Evolutionary conservation across 2,329 filamentous ascomycete genomes (phyloP).

Genomic region (Paecilomyces niveus): DNA sequence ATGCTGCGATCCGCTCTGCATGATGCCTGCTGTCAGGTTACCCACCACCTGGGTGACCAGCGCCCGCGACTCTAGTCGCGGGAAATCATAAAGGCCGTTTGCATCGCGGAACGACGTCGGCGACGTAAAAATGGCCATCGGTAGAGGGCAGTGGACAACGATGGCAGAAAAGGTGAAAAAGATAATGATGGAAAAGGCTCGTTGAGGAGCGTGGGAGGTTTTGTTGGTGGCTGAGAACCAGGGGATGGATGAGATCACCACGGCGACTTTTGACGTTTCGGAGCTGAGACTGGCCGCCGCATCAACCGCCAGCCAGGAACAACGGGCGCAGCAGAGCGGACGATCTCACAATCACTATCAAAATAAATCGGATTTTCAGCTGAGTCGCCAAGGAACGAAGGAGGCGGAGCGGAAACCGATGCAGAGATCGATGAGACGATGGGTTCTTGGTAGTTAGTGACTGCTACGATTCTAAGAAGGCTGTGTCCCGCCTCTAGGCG

Average conservation of each 20-base stretch:
- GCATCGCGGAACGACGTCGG: constrained; percentile 43
- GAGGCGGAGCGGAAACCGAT: constrained; percentile 36
- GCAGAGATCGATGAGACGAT: constrained; percentile 4
- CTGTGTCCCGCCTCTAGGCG: neutral
- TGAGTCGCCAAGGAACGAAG: neutral
- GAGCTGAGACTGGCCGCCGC: neutral
- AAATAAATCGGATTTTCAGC: neutral
- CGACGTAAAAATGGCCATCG: constrained; percentile 39
- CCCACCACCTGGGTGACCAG: constrained; percentile 16
- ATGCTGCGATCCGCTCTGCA: constrained; percentile 16
- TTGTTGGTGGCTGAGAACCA: neutral
- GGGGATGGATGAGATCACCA: neutral
- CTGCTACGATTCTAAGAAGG: neutral
- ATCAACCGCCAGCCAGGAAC: neutral
- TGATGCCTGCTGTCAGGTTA: constrained; percentile 10
- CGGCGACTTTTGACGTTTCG: constrained; percentile 1
- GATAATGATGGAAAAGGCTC: neutral
- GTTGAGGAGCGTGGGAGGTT: neutral
- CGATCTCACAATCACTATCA: neutral
- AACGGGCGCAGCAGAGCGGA: neutral
- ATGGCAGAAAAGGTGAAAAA: neutral
- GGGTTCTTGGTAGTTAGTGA: neutral
- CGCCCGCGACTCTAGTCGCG: constrained; percentile 6
- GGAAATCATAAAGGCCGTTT: constrained; percentile 20
- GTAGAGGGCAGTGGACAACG: constrained; percentile 1